These are phyloP conservation scores for Cystobasidium ongulense DNA, from an alignment of 768 basidiomycete species.

Conservation along the genomic window DNA sequence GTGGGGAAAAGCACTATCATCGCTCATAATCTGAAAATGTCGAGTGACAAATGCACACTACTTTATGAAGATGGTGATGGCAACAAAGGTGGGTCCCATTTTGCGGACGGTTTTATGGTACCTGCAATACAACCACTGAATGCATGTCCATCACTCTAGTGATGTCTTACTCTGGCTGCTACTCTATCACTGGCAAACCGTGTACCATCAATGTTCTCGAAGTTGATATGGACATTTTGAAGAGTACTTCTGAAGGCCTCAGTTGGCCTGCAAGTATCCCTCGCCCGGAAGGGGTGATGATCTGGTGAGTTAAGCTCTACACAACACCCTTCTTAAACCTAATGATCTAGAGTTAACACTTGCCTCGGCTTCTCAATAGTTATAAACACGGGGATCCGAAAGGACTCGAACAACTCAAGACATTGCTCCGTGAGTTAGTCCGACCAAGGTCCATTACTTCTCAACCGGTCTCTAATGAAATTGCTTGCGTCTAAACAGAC, in stretches of 20 bases:
- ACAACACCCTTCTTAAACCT: not conserved
- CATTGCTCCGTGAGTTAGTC: slow-evolving; percentile 30
- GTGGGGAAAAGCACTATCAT: slow-evolving; percentile 84
- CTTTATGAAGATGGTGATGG: slow-evolving; percentile 34
- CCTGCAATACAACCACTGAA: not conserved
- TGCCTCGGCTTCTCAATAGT: not conserved
- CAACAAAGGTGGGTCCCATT: slow-evolving; percentile 35
- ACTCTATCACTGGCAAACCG: slow-evolving; percentile 42
- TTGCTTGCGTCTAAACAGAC: not conserved
- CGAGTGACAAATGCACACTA: slow-evolving; percentile 14
- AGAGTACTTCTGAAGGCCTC: slow-evolving; percentile 33
- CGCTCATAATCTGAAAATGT: slow-evolving; percentile 58
- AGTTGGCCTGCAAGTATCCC: slow-evolving; percentile 56
- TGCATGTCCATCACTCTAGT: slow-evolving; percentile 22
- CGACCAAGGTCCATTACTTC: not conserved
- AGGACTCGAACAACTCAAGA: slow-evolving; percentile 28
- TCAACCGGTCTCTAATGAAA: not conserved
- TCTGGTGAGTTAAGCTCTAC: slow-evolving; percentile 52
- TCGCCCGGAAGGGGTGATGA: slow-evolving; percentile 63
- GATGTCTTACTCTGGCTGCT: slow-evolving; percentile 28
- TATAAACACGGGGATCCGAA: slow-evolving; percentile 38
- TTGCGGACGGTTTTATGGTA: not conserved
- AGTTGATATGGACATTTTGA: slow-evolving; percentile 36
- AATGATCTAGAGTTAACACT: not conserved
- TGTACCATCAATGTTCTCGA: slow-evolving; percentile 44